Evolutionary conservation across 2,329 filamentous ascomycete species (phyloP).

Genomic region (Pseudogymnoascus sp.): DNA sequence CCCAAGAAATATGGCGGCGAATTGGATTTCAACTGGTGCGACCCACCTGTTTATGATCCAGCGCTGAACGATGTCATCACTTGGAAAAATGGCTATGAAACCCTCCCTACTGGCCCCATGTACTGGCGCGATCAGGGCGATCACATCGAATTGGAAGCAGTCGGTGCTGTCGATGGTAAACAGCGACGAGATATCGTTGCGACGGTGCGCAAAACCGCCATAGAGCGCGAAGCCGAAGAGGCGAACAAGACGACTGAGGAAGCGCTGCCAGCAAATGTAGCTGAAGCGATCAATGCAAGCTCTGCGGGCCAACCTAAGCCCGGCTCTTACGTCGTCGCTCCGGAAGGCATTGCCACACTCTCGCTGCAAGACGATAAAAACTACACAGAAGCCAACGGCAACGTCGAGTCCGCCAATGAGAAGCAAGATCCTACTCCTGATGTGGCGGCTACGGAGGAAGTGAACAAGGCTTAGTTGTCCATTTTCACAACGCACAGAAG

Average conservation of each 20-base stretch:
- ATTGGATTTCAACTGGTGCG: slow-evolving; percentile 74
- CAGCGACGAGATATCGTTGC: slow-evolving; percentile 43
- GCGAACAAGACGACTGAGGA: neutral
- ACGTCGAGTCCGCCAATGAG: neutral
- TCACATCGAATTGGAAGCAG: slow-evolving; percentile 40
- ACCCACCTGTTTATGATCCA: slow-evolving; percentile 65
- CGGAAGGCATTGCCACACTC: neutral
- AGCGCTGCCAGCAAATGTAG: neutral
- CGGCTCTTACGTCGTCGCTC: neutral
- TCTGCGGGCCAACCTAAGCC: neutral
- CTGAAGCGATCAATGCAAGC: neutral
- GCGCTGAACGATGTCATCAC: slow-evolving; percentile 40
- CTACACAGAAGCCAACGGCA: neutral
- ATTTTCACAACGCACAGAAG: neutral
- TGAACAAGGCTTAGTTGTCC: neutral
- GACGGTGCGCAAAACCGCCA: slow-evolving; percentile 38
- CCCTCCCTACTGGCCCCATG: slow-evolving; percentile 50
- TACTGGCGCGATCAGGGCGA: slow-evolving; percentile 43
- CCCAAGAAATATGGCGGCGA: slow-evolving; percentile 85
- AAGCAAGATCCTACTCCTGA: neutral
- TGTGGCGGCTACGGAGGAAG: neutral
- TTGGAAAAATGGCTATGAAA: slow-evolving; percentile 46
- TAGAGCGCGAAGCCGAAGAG: neutral
- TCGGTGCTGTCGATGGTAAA: slow-evolving; percentile 41
- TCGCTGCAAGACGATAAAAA: slow-evolving; percentile 6